Base-by-base conservation (phyloP, 306 rosid genomes). In the Lablab purpureus region DNA sequence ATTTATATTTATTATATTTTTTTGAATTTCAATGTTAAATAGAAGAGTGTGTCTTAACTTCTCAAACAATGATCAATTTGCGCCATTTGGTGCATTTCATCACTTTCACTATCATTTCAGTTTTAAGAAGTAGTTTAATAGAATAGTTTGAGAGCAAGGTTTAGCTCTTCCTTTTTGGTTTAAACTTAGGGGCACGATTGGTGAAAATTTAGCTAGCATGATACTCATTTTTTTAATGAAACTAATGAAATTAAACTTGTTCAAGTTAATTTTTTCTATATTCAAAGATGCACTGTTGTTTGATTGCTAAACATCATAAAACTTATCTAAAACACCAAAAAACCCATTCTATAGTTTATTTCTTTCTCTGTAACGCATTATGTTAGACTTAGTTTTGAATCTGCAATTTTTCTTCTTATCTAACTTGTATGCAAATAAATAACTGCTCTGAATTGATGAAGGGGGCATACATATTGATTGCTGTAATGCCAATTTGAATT, bases 381-480 rank as follows among this genome's bases (percentile, higher is more conserved):
- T 67, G 75, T 28, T 25, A 78, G 30, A 69, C 40, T 28, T 18
- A 28, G 14, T 69, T 69, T 40, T 58, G 71, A 67, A 78, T 78
- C 12, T 41, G 64, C n/a, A 54, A 54, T 22, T 25, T 54, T 66
- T 12, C 36, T 78, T 55, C 62, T 47, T 67, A 50, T 49, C 71
- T 51, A 40, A 25, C n/a, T 46, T 47, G 3, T 15, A 37, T 37
- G 34, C 28, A 59, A 68, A 58, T 65, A 43, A 67, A 28, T 41
- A 18, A 9, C 46, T 9, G 14, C 46, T 76, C 43, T 37, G 54
- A 60, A 63, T 60, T 77, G 28, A 27, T 62, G 74, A 41, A 71
- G 43, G 34, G 74, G 47, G 59, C 60, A 71, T 41, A 17, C 22
- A 15, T 52, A 27, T 54, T 45, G 65, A 23, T 77, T 72, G 81